These are phyloP conservation scores for Penicillium freii DNA, from an alignment of 2,329 filamentous ascomycete species.

Conservation along the genomic window DNA sequence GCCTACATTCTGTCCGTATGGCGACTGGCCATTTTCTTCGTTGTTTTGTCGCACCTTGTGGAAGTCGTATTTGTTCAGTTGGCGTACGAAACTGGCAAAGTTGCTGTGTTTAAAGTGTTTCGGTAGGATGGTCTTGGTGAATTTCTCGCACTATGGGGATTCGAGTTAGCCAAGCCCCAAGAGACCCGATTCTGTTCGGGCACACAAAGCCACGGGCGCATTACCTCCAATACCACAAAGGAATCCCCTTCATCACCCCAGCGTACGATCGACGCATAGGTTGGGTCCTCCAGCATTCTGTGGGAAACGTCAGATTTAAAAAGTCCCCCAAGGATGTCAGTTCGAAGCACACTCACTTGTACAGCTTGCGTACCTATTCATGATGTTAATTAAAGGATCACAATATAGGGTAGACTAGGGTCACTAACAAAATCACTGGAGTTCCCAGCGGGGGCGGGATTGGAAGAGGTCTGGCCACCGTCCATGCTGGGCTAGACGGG, in stretches of 20 bases:
- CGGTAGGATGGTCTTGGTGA: slow-evolving; percentile 92
- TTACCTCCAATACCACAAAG: slow-evolving; percentile 94
- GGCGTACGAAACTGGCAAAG: slow-evolving; percentile 93
- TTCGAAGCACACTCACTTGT: slow-evolving; percentile 72
- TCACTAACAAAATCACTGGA: slow-evolving; percentile 90
- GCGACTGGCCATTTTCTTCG: slow-evolving; percentile 77
- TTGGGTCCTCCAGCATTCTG: slow-evolving; percentile 94
- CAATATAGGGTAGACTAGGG: background rate
- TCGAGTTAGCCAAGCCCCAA: slow-evolving; percentile 17
- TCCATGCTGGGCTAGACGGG: slow-evolving; percentile 47
- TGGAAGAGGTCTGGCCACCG: slow-evolving; percentile 43
- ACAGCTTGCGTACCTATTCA: slow-evolving; percentile 87
- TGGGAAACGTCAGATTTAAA: slow-evolving; percentile 19
- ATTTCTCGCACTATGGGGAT: slow-evolving; percentile 81
- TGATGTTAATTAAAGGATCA: slow-evolving; percentile 16
- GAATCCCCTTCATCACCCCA: slow-evolving; percentile 95
- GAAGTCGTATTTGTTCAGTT: slow-evolving; percentile 97
- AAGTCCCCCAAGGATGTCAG: background rate
- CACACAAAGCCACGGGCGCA: slow-evolving; percentile 18
- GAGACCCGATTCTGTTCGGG: background rate
- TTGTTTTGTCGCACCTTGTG: slow-evolving; percentile 95
- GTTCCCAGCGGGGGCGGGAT: slow-evolving; percentile 62
- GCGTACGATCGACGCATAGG: slow-evolving; percentile 86
- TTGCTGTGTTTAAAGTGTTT: slow-evolving; percentile 99
- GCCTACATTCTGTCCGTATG: slow-evolving; percentile 73